Percentiles rank a stretch among this genome's conserved stretches.
Conservation (phyloP, 176 grass and related monocot species). For the Phyllostachys edulis region DNA sequence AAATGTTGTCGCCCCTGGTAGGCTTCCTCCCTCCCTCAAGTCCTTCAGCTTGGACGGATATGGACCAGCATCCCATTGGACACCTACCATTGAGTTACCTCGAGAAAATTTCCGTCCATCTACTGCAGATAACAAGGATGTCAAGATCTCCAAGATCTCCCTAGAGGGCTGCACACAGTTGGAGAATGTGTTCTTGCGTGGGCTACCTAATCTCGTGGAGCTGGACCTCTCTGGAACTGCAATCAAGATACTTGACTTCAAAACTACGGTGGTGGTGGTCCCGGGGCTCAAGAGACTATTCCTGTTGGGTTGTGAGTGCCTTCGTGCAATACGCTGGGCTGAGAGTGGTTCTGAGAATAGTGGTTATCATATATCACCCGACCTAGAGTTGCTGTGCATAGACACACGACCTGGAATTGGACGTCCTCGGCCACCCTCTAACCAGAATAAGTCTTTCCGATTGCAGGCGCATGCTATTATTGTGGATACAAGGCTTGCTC, state of each 20-base stretch:
- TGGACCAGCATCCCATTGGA: background rate
- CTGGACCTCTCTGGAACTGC: background rate
- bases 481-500: background rate
- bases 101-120: background rate
- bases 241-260: conserved; percentile 18
- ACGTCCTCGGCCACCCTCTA: background rate
- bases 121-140: too few relatives aligned
- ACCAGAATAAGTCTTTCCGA: background rate
- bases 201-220: conserved; percentile 4
- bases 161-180: background rate
- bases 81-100: background rate
- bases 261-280: conserved; percentile 1
- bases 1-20: background rate
- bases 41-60: conserved; percentile 13
- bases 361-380: background rate
- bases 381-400: background rate
- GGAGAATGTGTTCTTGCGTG: background rate
- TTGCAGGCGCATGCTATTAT: background rate
- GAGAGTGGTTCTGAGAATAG: background rate
- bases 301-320: background rate
- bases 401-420: background rate
- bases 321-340: background rate
- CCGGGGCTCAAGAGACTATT: background rate
- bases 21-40: background rate
- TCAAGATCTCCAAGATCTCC: background rate